Evolutionary conservation across 257 asterid genomes (phyloP).

Genomic region (Solanum dulcamara): DNA sequence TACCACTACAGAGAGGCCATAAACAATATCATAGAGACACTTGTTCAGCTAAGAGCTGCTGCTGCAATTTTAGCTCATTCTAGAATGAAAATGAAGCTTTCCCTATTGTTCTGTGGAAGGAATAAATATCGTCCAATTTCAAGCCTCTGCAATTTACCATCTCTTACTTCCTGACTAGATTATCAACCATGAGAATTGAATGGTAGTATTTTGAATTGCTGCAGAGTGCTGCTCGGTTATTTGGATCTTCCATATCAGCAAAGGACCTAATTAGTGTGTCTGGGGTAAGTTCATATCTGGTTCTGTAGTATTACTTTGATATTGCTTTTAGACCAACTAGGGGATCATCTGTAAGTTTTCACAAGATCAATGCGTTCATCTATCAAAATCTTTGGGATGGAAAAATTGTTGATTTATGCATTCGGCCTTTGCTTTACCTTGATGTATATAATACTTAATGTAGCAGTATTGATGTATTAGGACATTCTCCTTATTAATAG

Average conservation of each 20-base stretch:
- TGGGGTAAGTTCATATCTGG: conserved; percentile 51
- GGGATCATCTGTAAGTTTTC: not conserved
- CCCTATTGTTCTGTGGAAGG: not conserved
- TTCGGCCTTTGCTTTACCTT: not conserved
- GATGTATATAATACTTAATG: not conserved
- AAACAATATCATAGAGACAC: not conserved
- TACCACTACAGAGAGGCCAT: too few relatives aligned
- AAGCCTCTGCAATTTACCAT: not conserved
- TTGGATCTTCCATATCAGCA: conserved; percentile 83
- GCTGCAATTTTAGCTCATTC: not conserved
- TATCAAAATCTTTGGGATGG: not conserved
- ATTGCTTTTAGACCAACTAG: not conserved
- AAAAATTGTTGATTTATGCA: not conserved
- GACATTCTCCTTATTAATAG: not conserved
- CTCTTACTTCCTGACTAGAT: not conserved
- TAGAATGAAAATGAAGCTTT: not conserved
- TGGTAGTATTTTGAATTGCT: conserved; percentile 11
- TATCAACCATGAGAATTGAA: not conserved
- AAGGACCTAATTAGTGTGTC: conserved; percentile 74
- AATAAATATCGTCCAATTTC: not conserved
- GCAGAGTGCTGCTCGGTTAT: conserved; percentile 96
- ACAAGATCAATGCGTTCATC: not conserved
- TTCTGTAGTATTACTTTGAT: not conserved
- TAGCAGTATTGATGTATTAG: not conserved
- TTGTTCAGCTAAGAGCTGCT: not conserved